Conservation (phyloP, 1,284 basidiomycete species). For the Singerocomus inundabilis region DNA sequence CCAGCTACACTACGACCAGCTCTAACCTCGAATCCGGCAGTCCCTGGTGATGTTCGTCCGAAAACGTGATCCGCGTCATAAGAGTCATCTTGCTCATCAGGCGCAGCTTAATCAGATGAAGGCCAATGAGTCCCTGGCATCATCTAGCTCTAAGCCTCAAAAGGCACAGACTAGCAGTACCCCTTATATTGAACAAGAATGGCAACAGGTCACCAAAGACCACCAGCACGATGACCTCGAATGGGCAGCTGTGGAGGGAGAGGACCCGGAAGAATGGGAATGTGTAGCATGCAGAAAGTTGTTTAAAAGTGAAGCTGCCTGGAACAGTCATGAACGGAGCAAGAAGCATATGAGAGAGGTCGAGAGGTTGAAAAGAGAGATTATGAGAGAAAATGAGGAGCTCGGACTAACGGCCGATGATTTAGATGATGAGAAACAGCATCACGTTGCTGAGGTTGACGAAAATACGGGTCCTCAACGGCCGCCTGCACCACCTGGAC, state of each 20-base stretch:
- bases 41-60: conserved; percentile 85
- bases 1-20: not conserved
- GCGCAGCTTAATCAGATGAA: conserved; percentile 35
- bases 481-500: conserved; percentile 13
- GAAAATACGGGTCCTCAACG: conserved; percentile 11
- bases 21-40: conserved; percentile 38
- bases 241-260: conserved; percentile 68
- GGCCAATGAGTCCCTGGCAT: conserved; percentile 33
- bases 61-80: conserved; percentile 93
- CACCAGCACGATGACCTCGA: conserved; percentile 59
- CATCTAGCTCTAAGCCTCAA: conserved; percentile 20
- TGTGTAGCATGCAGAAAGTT: conserved; percentile 95
- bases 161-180: conserved; percentile 23
- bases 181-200: conserved; percentile 76
- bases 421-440: conserved; percentile 24
- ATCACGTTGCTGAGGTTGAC: conserved; percentile 15
- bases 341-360: conserved; percentile 93
- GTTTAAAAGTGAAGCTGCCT: conserved; percentile 91
- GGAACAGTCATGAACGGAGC: conserved; percentile 95
- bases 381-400: conserved; percentile 75
- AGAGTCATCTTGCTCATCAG: conserved; percentile 62
- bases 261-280: conserved; percentile 82
- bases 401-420: conserved; percentile 42
- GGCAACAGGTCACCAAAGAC: conserved; percentile 64
- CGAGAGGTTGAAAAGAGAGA: conserved; percentile 69